Base-by-base conservation (phyloP, 495 filamentous ascomycete species). In the Neurospora tetrasperma region DNA sequence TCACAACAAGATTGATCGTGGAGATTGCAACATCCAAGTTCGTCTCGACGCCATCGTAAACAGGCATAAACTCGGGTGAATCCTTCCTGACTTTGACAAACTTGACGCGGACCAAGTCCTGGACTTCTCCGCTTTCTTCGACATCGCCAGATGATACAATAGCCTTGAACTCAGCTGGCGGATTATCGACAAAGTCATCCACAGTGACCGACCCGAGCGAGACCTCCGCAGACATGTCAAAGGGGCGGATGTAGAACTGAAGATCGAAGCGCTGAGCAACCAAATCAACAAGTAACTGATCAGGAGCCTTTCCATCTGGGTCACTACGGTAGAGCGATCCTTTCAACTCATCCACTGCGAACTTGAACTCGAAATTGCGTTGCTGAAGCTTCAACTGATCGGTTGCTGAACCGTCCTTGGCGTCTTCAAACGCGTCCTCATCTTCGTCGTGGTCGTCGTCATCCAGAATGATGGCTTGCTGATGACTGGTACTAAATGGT, bases 1-100 rank as follows among this genome's bases (percentile, higher is more conserved):
- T 99, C 5, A 99, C 93, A 54, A 99, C 88, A 31, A 99, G 81
- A 79, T 98, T 98, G 80, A 99, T 97, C 2, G 96, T 98, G 3
- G 95, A 97, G 27, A 99, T 90, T 12, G 91, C 90, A 20, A 97
- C 92, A 77, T 97, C 93, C 38, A 99, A 86, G 79, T 98, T 95
- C 75, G 91, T 96, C 69, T 94, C 93, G 74, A 99, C 91, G 12
- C 94, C 93, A 77, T 98, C 94, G 75, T 96, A 98, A 18, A 91
- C 90, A 2, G 90, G 89, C 84, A 93, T 89, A 79, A 98, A 96
- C 77, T 98, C 94, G 0, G 96, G 96, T 12, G 94, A 97, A 73
- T 97, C 92, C 59, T 87, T 88, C 69, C 96, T 97, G 70, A 98
- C 94, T 77, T 90, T 92, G 23, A 94, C 85, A 77, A 97, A 94